Evolutionary conservation across 306 rosid species (phyloP), one percentile per base, ranked within the genome.

Genomic region (Senna siamea): DNA sequence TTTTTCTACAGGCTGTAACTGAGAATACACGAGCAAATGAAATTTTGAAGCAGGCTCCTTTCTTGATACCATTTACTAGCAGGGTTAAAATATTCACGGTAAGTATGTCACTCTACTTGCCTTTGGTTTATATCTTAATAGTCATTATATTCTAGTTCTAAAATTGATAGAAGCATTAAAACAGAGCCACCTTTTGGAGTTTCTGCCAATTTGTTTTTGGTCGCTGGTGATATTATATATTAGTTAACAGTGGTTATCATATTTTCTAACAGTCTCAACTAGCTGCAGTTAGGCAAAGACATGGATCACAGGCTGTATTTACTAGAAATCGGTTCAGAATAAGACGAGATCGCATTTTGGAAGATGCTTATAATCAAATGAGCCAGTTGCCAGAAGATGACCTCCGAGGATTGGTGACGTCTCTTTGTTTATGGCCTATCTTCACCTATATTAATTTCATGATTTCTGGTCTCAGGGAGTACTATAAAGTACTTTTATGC

Each of bases 31-130:
- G 93, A 66, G 97, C 99, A 66, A 88, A 90, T 87, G 99, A 92
- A 64, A 92, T 94, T 75, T 70, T 94, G 80, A 94, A 92, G 89
- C 93, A 81, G 86, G 97, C 96, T 40, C 92, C 99, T 23, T 94
- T 94, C 78, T 86, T 94, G 81, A 89, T 94, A 70, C 98, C 99
- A 66, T 94, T 94, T 83, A 94, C 99, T 8, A 92, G 99, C 93
- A 89, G 99, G 87, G 99, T 90, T 76, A 94, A 94, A 82, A 94
- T 94, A 70, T 92, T 90, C 84, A 83, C 93, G 10, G 99, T 92
- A 82, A 80, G 99, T 69, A 69, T 75, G 68, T 66, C 66, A 17
- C 48, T 52, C 70, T 64, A 5, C 66, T 69, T 54, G 57, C 35
- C 44, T 72, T 66, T 57, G 46, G n/a, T 71, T 74, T 56, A 52